These are phyloP conservation scores for Saccharomycopsis synnaedendra DNA, from an alignment of 805 yeast species.

Conservation along the genomic window DNA sequence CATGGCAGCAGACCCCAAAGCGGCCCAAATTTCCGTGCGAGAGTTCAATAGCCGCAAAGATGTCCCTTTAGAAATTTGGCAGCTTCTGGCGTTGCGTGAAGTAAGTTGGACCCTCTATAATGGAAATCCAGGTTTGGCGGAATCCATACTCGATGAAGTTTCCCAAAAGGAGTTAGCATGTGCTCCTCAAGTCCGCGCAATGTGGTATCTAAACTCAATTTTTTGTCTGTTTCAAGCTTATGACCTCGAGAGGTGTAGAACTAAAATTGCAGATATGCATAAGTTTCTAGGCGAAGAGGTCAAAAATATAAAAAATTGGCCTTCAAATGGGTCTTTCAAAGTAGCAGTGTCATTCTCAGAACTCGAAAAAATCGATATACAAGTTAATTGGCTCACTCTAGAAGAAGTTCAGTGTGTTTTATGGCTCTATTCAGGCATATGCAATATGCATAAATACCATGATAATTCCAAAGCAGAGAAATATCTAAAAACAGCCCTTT, in stretches of 20 bases:
- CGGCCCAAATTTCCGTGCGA: too few relatives aligned
- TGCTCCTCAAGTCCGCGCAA: constrained; percentile 9
- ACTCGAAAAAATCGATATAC: neutral
- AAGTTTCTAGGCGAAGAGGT: constrained; percentile 6
- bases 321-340: constrained; percentile 9
- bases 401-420: constrained; percentile 15
- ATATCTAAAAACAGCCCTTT: constrained; percentile 10
- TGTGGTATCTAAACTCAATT: constrained; percentile 8
- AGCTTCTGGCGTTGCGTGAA: too few relatives aligned
- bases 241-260: constrained; percentile 1
- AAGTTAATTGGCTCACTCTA: constrained; percentile 11
- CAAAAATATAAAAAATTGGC: constrained; percentile 11
- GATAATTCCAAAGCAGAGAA: constrained; percentile 8
- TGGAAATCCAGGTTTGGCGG: too few relatives aligned
- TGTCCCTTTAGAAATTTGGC: too few relatives aligned
- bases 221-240: constrained; percentile 1
- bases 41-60: too few relatives aligned
- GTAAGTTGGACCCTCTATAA: too few relatives aligned
- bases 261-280: constrained; percentile 4
- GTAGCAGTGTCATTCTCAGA: constrained; percentile 5
- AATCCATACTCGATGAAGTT: too few relatives aligned
- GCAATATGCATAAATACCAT: constrained; percentile 7
- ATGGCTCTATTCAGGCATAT: constrained; percentile 12
- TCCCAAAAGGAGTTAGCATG: too few relatives aligned
- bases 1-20: too few relatives aligned